These are phyloP conservation scores for Gaeumannomyces sp. DNA, from an alignment of 2,329 filamentous ascomycete genomes.

Conservation along the genomic window DNA sequence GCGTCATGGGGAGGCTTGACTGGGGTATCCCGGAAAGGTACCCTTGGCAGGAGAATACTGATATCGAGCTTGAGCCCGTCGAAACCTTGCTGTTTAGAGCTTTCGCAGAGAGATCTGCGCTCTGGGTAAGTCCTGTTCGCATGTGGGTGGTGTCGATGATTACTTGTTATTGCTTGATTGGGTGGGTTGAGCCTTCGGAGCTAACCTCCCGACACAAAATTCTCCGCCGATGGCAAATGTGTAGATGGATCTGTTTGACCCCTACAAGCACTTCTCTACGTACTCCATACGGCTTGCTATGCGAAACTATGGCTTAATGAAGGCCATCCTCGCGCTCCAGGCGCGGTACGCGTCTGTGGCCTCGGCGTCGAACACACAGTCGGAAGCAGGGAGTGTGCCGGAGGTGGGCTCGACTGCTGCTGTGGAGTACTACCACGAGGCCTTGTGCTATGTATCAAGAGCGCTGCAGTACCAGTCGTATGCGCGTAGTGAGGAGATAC, in stretches of 20 bases:
- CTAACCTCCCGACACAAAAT: background rate
- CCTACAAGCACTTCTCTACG: conserved; percentile 6
- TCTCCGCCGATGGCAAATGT: background rate
- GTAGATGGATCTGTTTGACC: conserved; percentile 15
- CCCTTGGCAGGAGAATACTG: conserved; percentile 9
- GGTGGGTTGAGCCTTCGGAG: background rate
- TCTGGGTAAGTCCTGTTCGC: conserved; percentile 11
- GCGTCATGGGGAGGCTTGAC: conserved; percentile 7
- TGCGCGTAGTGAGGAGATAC: conserved; percentile 49
- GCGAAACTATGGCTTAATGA: conserved; percentile 15
- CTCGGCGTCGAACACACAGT: background rate
- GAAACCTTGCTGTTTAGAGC: conserved; percentile 24
- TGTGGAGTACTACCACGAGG: conserved; percentile 56
- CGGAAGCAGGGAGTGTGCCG: background rate
- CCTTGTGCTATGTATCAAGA: conserved; percentile 53
- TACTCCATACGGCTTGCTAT: conserved; percentile 12
- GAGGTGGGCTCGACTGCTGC: conserved; percentile 21
- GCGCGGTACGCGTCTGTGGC: conserved; percentile 4
- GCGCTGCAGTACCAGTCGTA: conserved; percentile 54
- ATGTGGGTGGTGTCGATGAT: background rate
- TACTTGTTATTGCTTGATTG: too few species aligned
- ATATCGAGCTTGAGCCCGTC: conserved; percentile 19
- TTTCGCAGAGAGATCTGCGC: conserved; percentile 21
- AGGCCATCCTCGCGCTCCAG: conserved; percentile 16
- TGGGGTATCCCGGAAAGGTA: conserved; percentile 7